Base-by-base conservation (phyloP, 176 grass and related monocot species). In the Metroxylon sagu region DNA sequence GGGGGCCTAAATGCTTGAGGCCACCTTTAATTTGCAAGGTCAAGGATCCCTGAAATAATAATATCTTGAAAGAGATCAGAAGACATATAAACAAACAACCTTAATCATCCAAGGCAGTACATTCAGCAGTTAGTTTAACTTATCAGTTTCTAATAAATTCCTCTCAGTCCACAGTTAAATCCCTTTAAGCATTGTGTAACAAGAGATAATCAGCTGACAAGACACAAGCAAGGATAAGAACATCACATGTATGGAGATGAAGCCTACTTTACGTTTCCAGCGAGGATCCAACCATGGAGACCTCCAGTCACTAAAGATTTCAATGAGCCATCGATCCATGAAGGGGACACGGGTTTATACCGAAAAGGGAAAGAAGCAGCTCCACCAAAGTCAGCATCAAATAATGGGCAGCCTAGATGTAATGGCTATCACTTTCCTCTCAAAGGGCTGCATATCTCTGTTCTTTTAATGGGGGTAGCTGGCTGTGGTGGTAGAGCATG, bases 401-500 rank as follows among this genome's bases (percentile, higher is more conserved):
- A 55, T 48, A 52, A 67, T 57, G 50, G 6, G 0, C 35, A 18
- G 16, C 5, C n/a, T 4, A 12, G 8, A 17, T 69, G 52, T 30
- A 74, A 71, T 76, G 79, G 74, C 54, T n/a, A 69, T 83, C 74
- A 3, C 56, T 77, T 83, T 73, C 74, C 57, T 77, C 60, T 67
- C 57, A 69, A 71, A 68, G 62, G 28, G 35, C 68, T 77, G 52
- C 49, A 58, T 39, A 23, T 30, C 14, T 68, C 31, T 39, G 31
- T 72, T 75, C 49, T 43, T 69, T 66, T n/a, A 30, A 53, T 59
- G 71, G 66, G 66, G 66, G 65, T 71, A 71, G 54, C 53, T 30
- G 54, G 10, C 35, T 14, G 31, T 62, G 15, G 56, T 15, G 14
- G 59, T 65, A 65, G 61, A 64, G n/a, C 52, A 60, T 70, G 29